A percentile compares a stretch with the other conserved stretches of the same genome.
phyloP scores from a whole-genome alignment of 2,329 filamentous ascomycete species.

The Talaromyces sp. region DNA sequence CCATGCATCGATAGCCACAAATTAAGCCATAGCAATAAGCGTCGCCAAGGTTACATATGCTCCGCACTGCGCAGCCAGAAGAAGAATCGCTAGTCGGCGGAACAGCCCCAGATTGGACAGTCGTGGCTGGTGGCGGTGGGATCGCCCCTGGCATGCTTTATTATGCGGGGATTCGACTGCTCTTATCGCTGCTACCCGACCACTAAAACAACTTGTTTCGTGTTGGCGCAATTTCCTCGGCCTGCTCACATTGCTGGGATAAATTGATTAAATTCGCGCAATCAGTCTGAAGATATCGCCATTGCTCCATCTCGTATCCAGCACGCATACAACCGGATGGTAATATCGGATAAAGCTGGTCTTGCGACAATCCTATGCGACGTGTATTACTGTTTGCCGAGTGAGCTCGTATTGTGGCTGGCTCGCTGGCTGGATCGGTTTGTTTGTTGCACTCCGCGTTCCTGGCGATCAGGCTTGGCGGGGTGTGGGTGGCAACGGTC shows the following conservation, averaged over 20 bases:
- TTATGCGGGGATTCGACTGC: background rate
- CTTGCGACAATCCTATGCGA: background rate
- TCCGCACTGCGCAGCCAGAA: background rate
- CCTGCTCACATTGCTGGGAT: background rate
- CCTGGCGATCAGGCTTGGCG: background rate
- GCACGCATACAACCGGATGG: background rate
- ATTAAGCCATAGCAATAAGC: background rate
- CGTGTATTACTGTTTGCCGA: background rate
- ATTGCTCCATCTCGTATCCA: constrained; percentile 2
- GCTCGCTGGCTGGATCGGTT: background rate
- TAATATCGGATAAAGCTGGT: too few species aligned
- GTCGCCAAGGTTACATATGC: background rate
- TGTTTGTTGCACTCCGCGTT: background rate
- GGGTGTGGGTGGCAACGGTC: too few species aligned
- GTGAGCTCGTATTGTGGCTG: background rate
- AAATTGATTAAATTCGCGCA: background rate
- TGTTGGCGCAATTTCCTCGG: background rate
- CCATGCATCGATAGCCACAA: background rate
- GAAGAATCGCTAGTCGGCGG: background rate
- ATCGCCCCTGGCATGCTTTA: constrained; percentile 2
- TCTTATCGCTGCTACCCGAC: background rate
- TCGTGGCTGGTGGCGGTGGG: background rate
- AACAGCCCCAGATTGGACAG: background rate
- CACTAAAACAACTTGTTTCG: background rate
- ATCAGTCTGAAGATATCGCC: constrained; percentile 4